Evolutionary conservation across 2,329 filamentous ascomycete genomes (phyloP), one percentile per base, ranked within the genome.

Genomic region (Verticillium tricorpus): DNA sequence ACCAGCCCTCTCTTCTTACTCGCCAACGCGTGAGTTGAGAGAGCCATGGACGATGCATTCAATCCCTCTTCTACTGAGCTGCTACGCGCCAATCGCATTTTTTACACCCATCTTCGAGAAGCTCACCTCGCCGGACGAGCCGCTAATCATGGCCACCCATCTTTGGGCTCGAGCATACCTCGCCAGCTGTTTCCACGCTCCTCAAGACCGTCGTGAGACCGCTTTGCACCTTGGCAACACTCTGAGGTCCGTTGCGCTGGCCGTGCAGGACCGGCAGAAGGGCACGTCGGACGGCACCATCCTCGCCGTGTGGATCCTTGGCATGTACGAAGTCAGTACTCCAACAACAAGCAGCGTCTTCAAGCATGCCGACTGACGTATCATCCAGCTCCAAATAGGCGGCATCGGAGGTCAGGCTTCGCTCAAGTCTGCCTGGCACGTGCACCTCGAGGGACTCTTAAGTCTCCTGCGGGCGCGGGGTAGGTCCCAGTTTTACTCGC

Each of bases 131-230:
- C 65, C 19, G 5, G n/a, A 63, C 45, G 75, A 76, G 5, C 75
- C 76, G 8, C 67, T 78, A n/a, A 59, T 74, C 11, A 76, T 74
- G 70, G 73, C 75, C 6, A 73, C 75, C 17, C 76, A 78, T 57
- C 71, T 78, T 39, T 78, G 77, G 64, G 69, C 76, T 25, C 69
- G 75, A 19, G 77, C 76, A 19, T 78, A 77, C 59, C 67, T 76
- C 39, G 76, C 70, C 32, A 78, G 77, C 50, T 68, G 69, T 19
- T 69, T 73, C 25, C 71, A 74, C 1, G 73, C 73, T 6, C 67
- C 72, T 32, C 63, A 71, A 8, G 62, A 69, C 34, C 68, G 73
- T 35, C 67, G 67, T 31, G 76, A 77, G 62, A 64, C 77, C 31
- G 73, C 70, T 7, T 65, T 63, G 2, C 76, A 74, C 60, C 69